A percentile compares a stretch with the other conserved stretches of the same genome.
These are phyloP conservation scores for Tremellales sp. DNA, from an alignment of 1,284 basidiomycete genomes.

Conservation along the genomic window DNA sequence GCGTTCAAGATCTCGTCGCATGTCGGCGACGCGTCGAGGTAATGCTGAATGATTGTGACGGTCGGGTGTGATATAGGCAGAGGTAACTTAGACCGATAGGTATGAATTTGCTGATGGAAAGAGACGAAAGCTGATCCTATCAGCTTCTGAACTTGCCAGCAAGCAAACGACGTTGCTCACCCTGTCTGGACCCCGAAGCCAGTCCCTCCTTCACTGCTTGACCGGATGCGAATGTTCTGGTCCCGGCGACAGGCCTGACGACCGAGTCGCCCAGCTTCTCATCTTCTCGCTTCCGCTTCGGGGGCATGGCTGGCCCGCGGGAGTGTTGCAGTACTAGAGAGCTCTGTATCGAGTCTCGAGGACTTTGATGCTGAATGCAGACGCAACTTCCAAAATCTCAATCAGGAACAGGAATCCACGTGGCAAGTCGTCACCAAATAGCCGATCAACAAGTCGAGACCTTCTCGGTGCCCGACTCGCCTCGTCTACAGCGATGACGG, in stretches of 20 bases:
- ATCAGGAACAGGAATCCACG: too few relatives aligned
- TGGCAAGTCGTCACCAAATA: too few relatives aligned
- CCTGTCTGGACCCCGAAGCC: constrained; percentile 34
- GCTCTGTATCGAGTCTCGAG: too few relatives aligned
- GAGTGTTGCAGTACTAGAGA: too few relatives aligned
- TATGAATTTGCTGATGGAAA: constrained; percentile 47
- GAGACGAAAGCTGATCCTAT: constrained; percentile 41
- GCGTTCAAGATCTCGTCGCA: constrained; percentile 46
- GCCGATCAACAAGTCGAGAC: too few relatives aligned
- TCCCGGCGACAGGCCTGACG: constrained; percentile 28
- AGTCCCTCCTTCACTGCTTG: constrained; percentile 41
- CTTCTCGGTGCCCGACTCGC: too few relatives aligned
- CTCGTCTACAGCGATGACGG: too few relatives aligned
- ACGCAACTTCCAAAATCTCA: too few relatives aligned
- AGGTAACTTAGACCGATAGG: constrained; percentile 38
- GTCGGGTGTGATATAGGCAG: constrained; percentile 43
- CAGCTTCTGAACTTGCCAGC: neutral
- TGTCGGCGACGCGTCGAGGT: constrained; percentile 43
- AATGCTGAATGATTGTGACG: constrained; percentile 47
- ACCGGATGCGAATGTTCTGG: constrained; percentile 37
- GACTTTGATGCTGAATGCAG: too few relatives aligned
- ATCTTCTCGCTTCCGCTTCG: constrained; percentile 36
- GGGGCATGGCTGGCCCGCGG: too few relatives aligned
- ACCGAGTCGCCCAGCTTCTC: constrained; percentile 16
- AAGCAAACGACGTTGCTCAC: constrained; percentile 21